phyloP scores from a whole-genome alignment of 257 asterid species.

The Solanum chilense region DNA sequence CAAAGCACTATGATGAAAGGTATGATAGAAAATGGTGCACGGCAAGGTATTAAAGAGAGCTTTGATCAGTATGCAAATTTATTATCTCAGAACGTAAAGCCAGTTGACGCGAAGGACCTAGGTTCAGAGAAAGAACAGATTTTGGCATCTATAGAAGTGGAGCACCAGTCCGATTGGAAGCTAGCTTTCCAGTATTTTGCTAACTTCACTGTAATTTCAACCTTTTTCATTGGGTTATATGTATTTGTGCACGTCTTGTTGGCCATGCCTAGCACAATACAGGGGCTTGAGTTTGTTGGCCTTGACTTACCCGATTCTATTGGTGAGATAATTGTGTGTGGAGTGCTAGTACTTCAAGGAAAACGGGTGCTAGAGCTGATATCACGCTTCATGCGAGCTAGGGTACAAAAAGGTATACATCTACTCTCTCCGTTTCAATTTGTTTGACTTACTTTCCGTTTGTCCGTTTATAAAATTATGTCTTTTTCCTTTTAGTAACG shows the following conservation, averaged over 20 bases:
- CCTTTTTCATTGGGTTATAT: slow-evolving; percentile 51
- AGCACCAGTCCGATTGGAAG: slow-evolving; percentile 71
- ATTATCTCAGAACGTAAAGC: slow-evolving; percentile 65
- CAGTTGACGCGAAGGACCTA: slow-evolving; percentile 56
- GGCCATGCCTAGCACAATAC: slow-evolving; percentile 60
- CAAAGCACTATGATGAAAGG: slow-evolving; percentile 94
- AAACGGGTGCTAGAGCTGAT: slow-evolving; percentile 66
- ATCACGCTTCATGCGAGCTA: slow-evolving; percentile 91
- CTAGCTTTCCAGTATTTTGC: slow-evolving; percentile 83
- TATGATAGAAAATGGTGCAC: slow-evolving; percentile 92
- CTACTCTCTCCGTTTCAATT: background rate
- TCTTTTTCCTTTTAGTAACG: background rate
- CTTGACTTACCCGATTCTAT: slow-evolving; percentile 95
- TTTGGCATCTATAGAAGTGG: slow-evolving; percentile 76
- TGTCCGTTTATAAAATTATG: background rate
- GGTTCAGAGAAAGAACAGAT: slow-evolving; percentile 86
- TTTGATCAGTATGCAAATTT: slow-evolving; percentile 61
- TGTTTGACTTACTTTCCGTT: background rate
- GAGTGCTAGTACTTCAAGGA: slow-evolving; percentile 86
- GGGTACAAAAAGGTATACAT: slow-evolving; percentile 65
- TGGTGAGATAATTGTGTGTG: slow-evolving; percentile 83
- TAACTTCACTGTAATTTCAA: slow-evolving; percentile 66
- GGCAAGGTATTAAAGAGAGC: slow-evolving; percentile 86
- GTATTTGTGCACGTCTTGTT: slow-evolving; percentile 62
- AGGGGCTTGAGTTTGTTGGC: slow-evolving; percentile 96